Percentiles rank a stretch among this genome's conserved stretches.
phyloP scores from a whole-genome alignment of 495 filamentous ascomycete species.

The Annulohypoxylon nitens region DNA sequence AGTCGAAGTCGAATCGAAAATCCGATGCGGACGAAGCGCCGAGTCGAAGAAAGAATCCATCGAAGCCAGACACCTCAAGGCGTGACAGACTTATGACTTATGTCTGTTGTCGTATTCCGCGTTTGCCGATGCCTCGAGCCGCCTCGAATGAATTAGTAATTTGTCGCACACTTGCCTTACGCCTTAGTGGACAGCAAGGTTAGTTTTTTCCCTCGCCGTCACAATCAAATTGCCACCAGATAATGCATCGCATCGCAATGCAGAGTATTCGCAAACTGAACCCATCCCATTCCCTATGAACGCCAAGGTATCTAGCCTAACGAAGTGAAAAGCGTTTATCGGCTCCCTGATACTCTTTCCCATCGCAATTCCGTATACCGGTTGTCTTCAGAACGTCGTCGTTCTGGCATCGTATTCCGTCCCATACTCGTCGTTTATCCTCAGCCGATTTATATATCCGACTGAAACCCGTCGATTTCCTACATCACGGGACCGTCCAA shows the following conservation, averaged over 20 bases:
- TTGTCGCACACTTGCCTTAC: conserved; percentile 44
- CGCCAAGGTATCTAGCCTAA: conserved; percentile 24
- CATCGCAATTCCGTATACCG: neutral
- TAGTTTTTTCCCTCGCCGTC: conserved; percentile 20
- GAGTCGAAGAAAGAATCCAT: conserved; percentile 20
- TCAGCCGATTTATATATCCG: neutral
- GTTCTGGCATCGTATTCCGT: neutral
- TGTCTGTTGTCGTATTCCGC: conserved; percentile 12
- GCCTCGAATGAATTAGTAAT: conserved; percentile 28
- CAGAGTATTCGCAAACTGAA: conserved; percentile 32
- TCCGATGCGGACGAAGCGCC: neutral
- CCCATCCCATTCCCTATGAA: conserved; percentile 32
- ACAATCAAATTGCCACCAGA: conserved; percentile 27
- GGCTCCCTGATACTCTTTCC: conserved; percentile 7
- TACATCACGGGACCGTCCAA: conserved; percentile 48
- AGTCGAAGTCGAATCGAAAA: conserved; percentile 8
- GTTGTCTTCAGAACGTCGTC: neutral
- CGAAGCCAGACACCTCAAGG: conserved; percentile 2
- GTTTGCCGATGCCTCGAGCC: conserved; percentile 32
- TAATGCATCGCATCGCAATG: conserved; percentile 28
- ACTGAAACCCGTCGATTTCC: neutral
- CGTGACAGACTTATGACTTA: conserved; percentile 1
- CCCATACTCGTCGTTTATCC: neutral
- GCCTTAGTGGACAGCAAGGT: conserved; percentile 27
- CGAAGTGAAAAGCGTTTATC: conserved; percentile 12